phyloP scores from a whole-genome alignment of 305 asterid species.

The Fraxinus paxiana region DNA sequence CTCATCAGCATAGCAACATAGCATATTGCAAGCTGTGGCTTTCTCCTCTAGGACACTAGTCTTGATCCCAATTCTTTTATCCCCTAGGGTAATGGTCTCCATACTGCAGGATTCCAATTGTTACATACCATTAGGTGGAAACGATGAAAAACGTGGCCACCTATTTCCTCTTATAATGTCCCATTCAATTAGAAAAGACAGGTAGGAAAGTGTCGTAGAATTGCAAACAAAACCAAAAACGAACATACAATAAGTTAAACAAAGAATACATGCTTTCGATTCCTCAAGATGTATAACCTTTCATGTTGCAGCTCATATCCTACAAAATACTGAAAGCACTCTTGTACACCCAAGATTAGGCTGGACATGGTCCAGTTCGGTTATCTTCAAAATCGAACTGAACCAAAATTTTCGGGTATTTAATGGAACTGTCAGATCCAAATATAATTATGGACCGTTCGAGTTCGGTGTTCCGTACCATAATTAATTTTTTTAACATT shows the following conservation, averaged over 20 bases:
- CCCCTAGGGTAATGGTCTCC: slow-evolving; percentile 94
- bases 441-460: too few species aligned
- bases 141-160: not conserved
- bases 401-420: too few species aligned
- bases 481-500: too few species aligned
- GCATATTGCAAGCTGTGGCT: slow-evolving; percentile 98
- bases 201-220: not conserved
- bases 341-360: not conserved
- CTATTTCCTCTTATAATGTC: not conserved
- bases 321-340: not conserved
- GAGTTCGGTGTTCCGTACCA: too few species aligned
- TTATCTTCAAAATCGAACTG: too few species aligned
- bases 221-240: not conserved
- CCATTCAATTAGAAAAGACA: not conserved
- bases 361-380: too few species aligned
- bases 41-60: slow-evolving; percentile 95
- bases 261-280: not conserved
- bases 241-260: not conserved
- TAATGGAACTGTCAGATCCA: too few species aligned
- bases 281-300: not conserved
- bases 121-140: not conserved
- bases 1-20: slow-evolving; percentile 97
- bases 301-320: not conserved
- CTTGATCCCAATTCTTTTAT: slow-evolving; percentile 89
- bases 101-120: slow-evolving; percentile 55